Percentiles rank a stretch among this genome's conserved stretches.
These are phyloP conservation scores for Trametes villosa DNA, from an alignment of 768 basidiomycete genomes.

Conservation along the genomic window DNA sequence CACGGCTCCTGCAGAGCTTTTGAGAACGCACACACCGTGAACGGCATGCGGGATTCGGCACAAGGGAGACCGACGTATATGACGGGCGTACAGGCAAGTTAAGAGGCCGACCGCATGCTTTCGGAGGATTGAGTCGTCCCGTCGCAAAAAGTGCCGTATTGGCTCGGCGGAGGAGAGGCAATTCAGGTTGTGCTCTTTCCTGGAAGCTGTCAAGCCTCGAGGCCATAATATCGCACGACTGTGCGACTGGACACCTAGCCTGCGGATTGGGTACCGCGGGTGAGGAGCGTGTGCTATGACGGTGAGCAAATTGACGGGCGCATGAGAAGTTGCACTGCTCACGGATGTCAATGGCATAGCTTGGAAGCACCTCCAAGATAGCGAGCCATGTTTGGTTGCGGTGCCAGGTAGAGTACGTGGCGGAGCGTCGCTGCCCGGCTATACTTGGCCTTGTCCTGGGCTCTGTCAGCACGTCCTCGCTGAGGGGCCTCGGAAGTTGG, in stretches of 20 bases:
- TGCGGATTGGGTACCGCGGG: constrained; percentile 11
- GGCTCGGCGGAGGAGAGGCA: not conserved
- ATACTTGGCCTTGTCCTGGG: not conserved
- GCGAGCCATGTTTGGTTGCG: not conserved
- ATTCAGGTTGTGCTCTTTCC: not conserved
- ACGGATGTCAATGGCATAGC: not conserved
- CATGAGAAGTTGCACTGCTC: constrained; percentile 3
- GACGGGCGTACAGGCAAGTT: not conserved
- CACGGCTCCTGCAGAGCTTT: constrained; percentile 3
- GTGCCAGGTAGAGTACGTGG: not conserved
- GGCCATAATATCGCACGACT: constrained; percentile 13
- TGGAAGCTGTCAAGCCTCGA: constrained; percentile 11
- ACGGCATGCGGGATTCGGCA: constrained; percentile 1
- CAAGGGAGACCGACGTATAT: not conserved
- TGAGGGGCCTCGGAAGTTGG: not conserved
- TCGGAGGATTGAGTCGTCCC: not conserved
- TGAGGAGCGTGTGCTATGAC: constrained; percentile 7
- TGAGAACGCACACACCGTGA: constrained; percentile 14
- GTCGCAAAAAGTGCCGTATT: not conserved
- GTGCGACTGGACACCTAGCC: constrained; percentile 12
- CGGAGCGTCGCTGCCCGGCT: not conserved
- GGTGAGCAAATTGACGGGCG: not conserved
- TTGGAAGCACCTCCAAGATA: not conserved
- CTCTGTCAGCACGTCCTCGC: not conserved
- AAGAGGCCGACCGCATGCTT: not conserved